A percentile compares a stretch with the other conserved stretches of the same genome.
phyloP scores from a whole-genome alignment of 1,284 basidiomycete species.

The Dichomitus squalens region DNA sequence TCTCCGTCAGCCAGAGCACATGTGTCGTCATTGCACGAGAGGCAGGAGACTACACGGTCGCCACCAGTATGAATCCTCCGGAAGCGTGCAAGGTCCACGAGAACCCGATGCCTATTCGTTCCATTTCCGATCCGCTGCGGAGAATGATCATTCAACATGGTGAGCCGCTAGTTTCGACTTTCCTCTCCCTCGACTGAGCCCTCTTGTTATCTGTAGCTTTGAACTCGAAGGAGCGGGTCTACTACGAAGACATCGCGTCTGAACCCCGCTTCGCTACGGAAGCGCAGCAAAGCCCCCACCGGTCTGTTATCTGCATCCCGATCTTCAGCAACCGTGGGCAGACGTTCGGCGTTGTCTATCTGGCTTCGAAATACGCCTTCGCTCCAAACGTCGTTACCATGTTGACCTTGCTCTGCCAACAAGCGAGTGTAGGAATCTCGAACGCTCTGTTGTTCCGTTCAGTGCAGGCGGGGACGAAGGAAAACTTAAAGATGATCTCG shows the following conservation, averaged over 20 bases:
- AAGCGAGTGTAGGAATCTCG: conserved; percentile 72
- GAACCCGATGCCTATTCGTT: conserved; percentile 59
- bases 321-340: conserved; percentile 74
- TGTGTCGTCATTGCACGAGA: conserved; percentile 69
- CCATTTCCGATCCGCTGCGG: conserved; percentile 60
- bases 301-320: conserved; percentile 67
- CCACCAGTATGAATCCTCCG: conserved; percentile 62
- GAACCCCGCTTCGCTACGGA: conserved; percentile 70
- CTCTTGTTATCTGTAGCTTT: conserved; percentile 44
- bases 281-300: conserved; percentile 56
- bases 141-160: conserved; percentile 67
- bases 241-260: conserved; percentile 57
- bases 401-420: conserved; percentile 66
- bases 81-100: conserved; percentile 69
- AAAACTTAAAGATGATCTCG: conserved; percentile 75
- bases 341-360: conserved; percentile 49
- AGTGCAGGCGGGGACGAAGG: conserved; percentile 67
- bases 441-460: conserved; percentile 74
- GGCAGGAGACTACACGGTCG: conserved; percentile 68
- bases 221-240: conserved; percentile 63
- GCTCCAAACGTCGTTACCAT: conserved; percentile 61
- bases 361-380: conserved; percentile 66
- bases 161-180: conserved; percentile 24
- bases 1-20: conserved; percentile 64
- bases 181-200: neutral